These are phyloP conservation scores for Pistacia vera DNA, from an alignment of 345 rosid species.

Conservation along the genomic window DNA sequence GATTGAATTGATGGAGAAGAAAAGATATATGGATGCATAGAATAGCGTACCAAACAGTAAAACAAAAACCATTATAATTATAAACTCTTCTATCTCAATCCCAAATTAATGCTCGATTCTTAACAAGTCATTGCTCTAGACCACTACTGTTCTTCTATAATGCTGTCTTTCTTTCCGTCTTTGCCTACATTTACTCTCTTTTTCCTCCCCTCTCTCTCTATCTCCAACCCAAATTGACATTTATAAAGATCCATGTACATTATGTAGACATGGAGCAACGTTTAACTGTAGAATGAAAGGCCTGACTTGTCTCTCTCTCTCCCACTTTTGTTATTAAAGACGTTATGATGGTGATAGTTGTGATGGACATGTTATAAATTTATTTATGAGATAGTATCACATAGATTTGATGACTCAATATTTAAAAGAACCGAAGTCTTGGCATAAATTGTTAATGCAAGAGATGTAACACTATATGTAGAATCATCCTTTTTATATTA, in stretches of 20 bases:
- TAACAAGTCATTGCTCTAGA: conserved; percentile 10
- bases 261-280: conserved; percentile 38
- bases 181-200: conserved; percentile 20
- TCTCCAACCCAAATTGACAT: conserved; percentile 2
- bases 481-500: background rate
- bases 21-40: conserved; percentile 23
- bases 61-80: too few species aligned
- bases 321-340: conserved; percentile 31
- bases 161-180: background rate
- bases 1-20: background rate
- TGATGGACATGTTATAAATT: background rate
- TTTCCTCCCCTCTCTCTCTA: conserved; percentile 7
- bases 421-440: too few species aligned
- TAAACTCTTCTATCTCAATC: conserved; percentile 7
- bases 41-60: conserved; percentile 32
- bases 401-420: background rate
- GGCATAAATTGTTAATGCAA: too few species aligned
- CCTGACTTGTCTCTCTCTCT: conserved; percentile 20
- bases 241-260: conserved; percentile 20
- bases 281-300: conserved; percentile 37
- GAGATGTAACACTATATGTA: too few species aligned
- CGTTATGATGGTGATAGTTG: background rate
- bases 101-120: conserved; percentile 28
- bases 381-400: background rate
- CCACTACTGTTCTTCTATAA: conserved; percentile 14